Conservation (phyloP, 2,329 filamentous ascomycete genomes). For the Penicillium sp. region DNA sequence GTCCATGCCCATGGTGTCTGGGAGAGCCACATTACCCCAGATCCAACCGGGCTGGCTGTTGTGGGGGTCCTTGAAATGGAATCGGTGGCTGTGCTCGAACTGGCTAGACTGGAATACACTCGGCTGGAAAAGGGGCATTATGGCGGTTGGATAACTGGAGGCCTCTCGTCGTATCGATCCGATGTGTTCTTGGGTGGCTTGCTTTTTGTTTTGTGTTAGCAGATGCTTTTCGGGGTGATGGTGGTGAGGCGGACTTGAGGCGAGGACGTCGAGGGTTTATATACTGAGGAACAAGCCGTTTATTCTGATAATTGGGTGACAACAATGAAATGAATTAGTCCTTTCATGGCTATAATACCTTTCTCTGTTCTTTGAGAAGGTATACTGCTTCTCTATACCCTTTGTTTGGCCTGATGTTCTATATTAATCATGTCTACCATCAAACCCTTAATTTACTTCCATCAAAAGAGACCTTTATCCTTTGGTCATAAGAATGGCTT, state of each 20-base stretch:
- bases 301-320: not conserved
- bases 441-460: not conserved
- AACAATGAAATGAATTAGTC: not conserved
- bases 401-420: not conserved
- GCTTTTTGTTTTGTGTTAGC: not conserved
- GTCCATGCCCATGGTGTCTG: not conserved
- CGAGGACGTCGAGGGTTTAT: not conserved
- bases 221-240: not conserved
- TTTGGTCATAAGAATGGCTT: not conserved
- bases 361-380: not conserved
- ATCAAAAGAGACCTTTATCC: not conserved
- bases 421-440: not conserved
- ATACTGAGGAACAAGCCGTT: not conserved
- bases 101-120: not conserved
- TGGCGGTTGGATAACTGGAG: not conserved
- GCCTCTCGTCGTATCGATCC: fast-evolving
- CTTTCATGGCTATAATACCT: not conserved
- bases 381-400: not conserved
- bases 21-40: not conserved
- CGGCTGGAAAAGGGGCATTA: not conserved
- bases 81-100: not conserved
- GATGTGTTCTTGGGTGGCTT: not conserved
- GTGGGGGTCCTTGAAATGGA: conserved; percentile 2
- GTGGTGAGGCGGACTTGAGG: not conserved
- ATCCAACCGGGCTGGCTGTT: not conserved